These are phyloP conservation scores for Harrya chromipes DNA, from an alignment of 768 basidiomycete species.

Conservation along the genomic window DNA sequence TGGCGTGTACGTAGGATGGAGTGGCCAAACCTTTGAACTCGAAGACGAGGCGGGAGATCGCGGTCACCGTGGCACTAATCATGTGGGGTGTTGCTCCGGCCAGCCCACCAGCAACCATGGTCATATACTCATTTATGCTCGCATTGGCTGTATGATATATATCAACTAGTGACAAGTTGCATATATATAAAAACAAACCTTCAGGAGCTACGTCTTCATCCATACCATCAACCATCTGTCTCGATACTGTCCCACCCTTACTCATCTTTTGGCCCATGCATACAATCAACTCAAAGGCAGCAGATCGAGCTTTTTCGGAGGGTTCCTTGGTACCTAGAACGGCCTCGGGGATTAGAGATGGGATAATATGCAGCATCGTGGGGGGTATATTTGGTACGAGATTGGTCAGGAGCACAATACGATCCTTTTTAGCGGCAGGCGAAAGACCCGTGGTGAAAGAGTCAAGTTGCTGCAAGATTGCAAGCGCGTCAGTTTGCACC, in stretches of 20 bases:
- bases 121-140: slow-evolving; percentile 88
- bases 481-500: slow-evolving; percentile 51
- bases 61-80: slow-evolving; percentile 96
- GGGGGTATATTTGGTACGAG: slow-evolving; percentile 69
- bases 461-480: slow-evolving; percentile 62
- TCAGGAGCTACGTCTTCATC: slow-evolving; percentile 60
- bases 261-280: slow-evolving; percentile 93
- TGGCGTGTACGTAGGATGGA: not conserved
- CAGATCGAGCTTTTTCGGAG: slow-evolving; percentile 85
- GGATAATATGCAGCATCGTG: slow-evolving; percentile 76
- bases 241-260: slow-evolving; percentile 77
- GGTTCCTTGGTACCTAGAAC: slow-evolving; percentile 96
- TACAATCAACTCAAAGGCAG: slow-evolving; percentile 87
- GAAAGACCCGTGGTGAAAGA: slow-evolving; percentile 61
- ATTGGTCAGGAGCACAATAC: slow-evolving; percentile 68
- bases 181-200: slow-evolving; percentile 24
- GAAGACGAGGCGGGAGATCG: slow-evolving; percentile 89
- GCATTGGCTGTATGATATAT: slow-evolving; percentile 50
- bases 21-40: slow-evolving; percentile 80
- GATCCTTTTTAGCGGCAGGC: slow-evolving; percentile 92
- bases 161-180: slow-evolving; percentile 2
- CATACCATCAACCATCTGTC: slow-evolving; percentile 78
- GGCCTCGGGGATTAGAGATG: slow-evolving; percentile 88
- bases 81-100: slow-evolving; percentile 94
- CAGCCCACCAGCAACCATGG: slow-evolving; percentile 93